Evolutionary conservation across 1,284 basidiomycete genomes (phyloP).

Genomic region (Phlebopus sp.): DNA sequence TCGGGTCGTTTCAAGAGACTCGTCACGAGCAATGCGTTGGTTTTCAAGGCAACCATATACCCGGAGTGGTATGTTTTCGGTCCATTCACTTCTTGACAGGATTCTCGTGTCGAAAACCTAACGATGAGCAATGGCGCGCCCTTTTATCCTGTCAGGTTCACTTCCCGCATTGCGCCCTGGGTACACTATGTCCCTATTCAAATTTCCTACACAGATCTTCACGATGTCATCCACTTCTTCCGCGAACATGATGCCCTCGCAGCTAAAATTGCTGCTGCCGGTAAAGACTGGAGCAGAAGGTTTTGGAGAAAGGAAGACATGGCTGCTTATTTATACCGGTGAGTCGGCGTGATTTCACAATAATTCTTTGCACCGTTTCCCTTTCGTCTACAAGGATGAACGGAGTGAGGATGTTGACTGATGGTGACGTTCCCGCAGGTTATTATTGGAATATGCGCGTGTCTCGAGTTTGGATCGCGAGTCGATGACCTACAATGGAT

Average conservation of each 20-base stretch:
- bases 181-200: slow-evolving; percentile 63
- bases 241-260: slow-evolving; percentile 55
- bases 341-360: slow-evolving; percentile 8
- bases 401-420: neutral
- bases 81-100: slow-evolving; percentile 3
- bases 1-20: slow-evolving; percentile 66
- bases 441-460: slow-evolving; percentile 35
- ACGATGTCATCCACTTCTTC: slow-evolving; percentile 59
- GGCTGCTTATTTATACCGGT: slow-evolving; percentile 63
- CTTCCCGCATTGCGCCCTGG: slow-evolving; percentile 50
- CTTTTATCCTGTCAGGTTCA: slow-evolving; percentile 25
- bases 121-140: neutral
- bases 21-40: slow-evolving; percentile 57
- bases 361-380: neutral
- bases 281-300: slow-evolving; percentile 55
- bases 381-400: neutral
- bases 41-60: slow-evolving; percentile 64
- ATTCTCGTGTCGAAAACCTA: too few relatives aligned
- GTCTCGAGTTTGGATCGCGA: slow-evolving; percentile 22
- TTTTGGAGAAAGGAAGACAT: slow-evolving; percentile 68
- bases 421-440: slow-evolving; percentile 17
- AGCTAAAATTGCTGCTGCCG: slow-evolving; percentile 52
- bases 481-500: slow-evolving; percentile 22
- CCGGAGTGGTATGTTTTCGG: slow-evolving; percentile 54
- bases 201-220: slow-evolving; percentile 51